Conservation (phyloP, 208 protist genomes). For the Tetramitus jugosus region DNA sequence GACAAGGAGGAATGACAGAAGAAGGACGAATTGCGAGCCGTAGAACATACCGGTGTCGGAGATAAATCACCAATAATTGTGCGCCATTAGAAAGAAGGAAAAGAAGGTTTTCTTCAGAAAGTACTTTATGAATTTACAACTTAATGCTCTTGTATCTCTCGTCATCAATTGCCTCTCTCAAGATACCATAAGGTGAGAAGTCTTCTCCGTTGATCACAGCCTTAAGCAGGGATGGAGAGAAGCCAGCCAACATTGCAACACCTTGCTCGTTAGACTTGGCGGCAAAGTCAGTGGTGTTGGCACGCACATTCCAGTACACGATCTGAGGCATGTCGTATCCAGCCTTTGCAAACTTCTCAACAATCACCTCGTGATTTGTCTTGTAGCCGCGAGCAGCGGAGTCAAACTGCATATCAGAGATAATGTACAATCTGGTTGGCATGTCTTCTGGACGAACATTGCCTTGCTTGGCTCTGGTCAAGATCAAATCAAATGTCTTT, state of each 20-base stretch:
- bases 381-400: conserved; percentile 1
- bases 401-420: conserved; percentile 45
- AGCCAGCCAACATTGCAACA: conserved; percentile 33
- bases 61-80: no score
- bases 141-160: neutral
- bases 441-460: conserved; percentile 33
- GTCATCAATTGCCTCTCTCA: conserved; percentile 7
- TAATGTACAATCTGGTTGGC: conserved; percentile 37
- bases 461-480: neutral
- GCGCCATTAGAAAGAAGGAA: no score
- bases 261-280: neutral
- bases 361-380: conserved; percentile 21
- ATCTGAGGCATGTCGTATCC: conserved; percentile 27
- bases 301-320: conserved; percentile 35
- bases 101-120: no score
- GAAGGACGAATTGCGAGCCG: no score
- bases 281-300: neutral
- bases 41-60: no score
- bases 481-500: conserved; percentile 20
- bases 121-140: no score
- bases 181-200: neutral
- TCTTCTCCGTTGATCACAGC: conserved; percentile 25
- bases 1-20: no score
- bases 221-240: conserved; percentile 30
- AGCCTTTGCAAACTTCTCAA: neutral